A percentile compares a stretch with the other conserved stretches of the same genome.
Conservation (phyloP, 2,329 filamentous ascomycete genomes). For the Pyrenochaeta sp. region DNA sequence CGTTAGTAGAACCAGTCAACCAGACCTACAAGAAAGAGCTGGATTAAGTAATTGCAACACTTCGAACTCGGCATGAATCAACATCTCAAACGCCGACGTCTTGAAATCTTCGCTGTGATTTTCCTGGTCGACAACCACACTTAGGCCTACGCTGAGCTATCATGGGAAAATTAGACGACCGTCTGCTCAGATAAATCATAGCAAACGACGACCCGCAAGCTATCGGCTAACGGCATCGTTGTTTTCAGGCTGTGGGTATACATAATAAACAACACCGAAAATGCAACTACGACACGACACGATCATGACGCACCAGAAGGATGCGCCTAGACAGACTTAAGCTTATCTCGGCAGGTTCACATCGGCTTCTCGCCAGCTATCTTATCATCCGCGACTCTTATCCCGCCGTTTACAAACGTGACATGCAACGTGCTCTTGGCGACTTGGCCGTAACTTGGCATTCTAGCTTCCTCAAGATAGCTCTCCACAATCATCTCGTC, state of each 20-base stretch:
- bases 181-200: neutral
- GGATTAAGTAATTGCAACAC: neutral
- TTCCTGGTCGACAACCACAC: neutral
- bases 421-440: conserved; percentile 25
- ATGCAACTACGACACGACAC: neutral
- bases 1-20: neutral
- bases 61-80: neutral
- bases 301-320: neutral
- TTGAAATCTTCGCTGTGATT: neutral
- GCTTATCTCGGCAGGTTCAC: conserved; percentile 13
- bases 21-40: neutral
- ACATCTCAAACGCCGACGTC: neutral
- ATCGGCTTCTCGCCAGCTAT: conserved; percentile 7
- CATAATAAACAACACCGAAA: neutral
- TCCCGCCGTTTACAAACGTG: conserved; percentile 25
- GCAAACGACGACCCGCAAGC: neutral
- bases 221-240: neutral
- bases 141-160: neutral
- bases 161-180: neutral
- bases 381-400: conserved; percentile 17
- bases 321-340: conserved; percentile 2
- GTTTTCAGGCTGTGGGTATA: neutral
- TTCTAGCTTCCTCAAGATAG: conserved; percentile 18
- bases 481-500: conserved; percentile 13
- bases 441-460: conserved; percentile 26